phyloP scores from a whole-genome alignment of 495 filamentous ascomycete species.

The Aspergillus nidulans region DNA sequence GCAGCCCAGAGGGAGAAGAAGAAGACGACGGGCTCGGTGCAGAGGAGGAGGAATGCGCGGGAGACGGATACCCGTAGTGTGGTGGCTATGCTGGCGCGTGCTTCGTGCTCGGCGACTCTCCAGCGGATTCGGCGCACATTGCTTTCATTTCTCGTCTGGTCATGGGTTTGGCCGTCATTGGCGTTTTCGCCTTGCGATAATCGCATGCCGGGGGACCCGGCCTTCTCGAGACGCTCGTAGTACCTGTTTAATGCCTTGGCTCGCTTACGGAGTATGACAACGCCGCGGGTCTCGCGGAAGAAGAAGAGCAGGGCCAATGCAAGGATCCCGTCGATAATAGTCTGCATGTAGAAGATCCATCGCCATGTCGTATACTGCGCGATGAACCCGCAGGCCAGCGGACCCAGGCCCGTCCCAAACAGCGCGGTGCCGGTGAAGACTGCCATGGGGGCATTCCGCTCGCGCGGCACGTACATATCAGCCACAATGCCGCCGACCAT shows the following conservation, averaged over 20 bases:
- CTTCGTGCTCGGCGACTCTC: too few species aligned
- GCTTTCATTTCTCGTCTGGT: constrained; percentile 60
- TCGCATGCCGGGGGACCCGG: too few species aligned
- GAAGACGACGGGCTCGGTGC: constrained; percentile 90
- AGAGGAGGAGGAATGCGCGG: constrained; percentile 47
- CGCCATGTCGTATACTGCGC: constrained; percentile 66
- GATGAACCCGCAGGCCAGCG: constrained; percentile 67
- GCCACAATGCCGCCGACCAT: constrained; percentile 91
- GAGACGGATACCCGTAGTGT: too few species aligned
- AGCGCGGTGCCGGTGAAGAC: constrained; percentile 72
- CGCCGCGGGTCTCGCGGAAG: constrained; percentile 82
- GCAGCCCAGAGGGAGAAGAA: constrained; percentile 88
- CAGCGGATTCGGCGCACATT: too few species aligned
- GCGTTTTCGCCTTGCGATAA: too few species aligned
- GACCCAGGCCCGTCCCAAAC: constrained; percentile 77
- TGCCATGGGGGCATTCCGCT: constrained; percentile 86
- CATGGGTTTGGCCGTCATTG: constrained; percentile 53
- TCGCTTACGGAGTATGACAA: constrained; percentile 64
- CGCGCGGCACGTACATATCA: constrained; percentile 75
- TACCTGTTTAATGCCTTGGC: neutral
- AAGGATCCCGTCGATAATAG: constrained; percentile 64
- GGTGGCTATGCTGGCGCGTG: too few species aligned
- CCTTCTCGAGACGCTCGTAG: too few species aligned
- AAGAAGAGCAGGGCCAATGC: constrained; percentile 41
- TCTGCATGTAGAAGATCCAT: constrained; percentile 87